Evolutionary conservation across 75 land plant genomes (phyloP).

Genomic region (Chamaecyparis obtusa): DNA sequence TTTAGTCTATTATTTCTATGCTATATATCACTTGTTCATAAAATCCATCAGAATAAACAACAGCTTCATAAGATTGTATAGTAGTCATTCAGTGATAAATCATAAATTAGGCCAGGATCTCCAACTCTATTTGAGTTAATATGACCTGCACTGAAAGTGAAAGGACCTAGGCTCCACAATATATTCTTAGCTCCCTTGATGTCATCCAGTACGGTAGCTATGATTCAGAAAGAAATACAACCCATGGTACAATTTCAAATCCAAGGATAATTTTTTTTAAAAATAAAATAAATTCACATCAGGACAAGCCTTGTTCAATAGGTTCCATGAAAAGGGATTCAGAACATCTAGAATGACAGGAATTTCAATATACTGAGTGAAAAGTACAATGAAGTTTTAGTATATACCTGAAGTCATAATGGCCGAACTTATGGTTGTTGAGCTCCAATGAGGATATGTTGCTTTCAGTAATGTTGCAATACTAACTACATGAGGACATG

Average conservation of each 20-base stretch:
- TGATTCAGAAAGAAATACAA: neutral
- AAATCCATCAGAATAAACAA: too few species aligned
- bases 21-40: too few species aligned
- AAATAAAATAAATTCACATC: neutral
- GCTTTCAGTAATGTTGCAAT: constrained; percentile 25
- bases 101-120: constrained; percentile 61
- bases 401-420: constrained; percentile 21
- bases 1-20: too few species aligned
- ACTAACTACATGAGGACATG: constrained; percentile 27
- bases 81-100: constrained; percentile 36
- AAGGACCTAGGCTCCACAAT: constrained; percentile 28
- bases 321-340: neutral
- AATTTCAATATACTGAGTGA: neutral
- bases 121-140: constrained; percentile 43
- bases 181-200: constrained; percentile 10
- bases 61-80: constrained; percentile 37
- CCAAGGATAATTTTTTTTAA: neutral
- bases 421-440: constrained; percentile 30
- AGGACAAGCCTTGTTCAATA: neutral
- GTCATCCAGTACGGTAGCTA: constrained; percentile 45
- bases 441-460: constrained; percentile 26
- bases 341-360: neutral
- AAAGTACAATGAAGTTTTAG: neutral
- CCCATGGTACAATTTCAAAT: neutral
- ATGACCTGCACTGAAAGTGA: constrained; percentile 57